Evolutionary conservation across 331 rosid species (phyloP).

Genomic region (Quercus phellos): DNA sequence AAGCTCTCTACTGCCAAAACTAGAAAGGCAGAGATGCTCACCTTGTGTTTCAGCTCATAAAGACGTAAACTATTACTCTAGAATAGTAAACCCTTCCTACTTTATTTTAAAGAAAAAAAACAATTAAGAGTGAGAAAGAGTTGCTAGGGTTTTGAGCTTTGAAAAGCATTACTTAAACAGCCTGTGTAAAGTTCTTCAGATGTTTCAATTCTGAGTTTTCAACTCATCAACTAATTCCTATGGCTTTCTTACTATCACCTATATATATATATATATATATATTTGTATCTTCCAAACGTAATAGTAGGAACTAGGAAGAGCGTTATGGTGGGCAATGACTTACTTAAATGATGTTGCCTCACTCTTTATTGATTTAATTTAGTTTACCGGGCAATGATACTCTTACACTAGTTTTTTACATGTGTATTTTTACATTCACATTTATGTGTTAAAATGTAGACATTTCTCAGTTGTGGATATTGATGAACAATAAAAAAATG

Average conservation of each 20-base stretch:
- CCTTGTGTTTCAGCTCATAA: slow-evolving; percentile 64
- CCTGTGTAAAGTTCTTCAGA: neutral
- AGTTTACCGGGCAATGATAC: no score
- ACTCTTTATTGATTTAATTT: neutral
- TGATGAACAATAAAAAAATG: no score
- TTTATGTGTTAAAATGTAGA: no score
- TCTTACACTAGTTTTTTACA: no score
- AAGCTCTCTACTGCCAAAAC: slow-evolving; percentile 38
- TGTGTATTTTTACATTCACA: no score
- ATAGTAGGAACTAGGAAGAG: no score
- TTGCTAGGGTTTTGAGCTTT: slow-evolving; percentile 37
- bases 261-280: no score
- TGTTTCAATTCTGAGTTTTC: neutral
- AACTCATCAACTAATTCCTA: neutral
- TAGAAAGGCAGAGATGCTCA: slow-evolving; percentile 43
- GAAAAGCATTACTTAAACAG: slow-evolving; percentile 1
- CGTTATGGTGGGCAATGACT: neutral
- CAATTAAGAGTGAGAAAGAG: slow-evolving; percentile 21
- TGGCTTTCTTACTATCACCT: neutral
- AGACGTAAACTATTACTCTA: slow-evolving; percentile 39
- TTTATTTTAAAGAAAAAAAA: slow-evolving; percentile 1
- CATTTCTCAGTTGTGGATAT: no score
- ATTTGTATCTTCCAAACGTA: no score
- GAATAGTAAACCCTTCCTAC: slow-evolving; percentile 36
- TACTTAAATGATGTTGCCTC: neutral